phyloP scores from a whole-genome alignment of 1,139 yeast genomes.

The Meyerozyma elateridarum region DNA sequence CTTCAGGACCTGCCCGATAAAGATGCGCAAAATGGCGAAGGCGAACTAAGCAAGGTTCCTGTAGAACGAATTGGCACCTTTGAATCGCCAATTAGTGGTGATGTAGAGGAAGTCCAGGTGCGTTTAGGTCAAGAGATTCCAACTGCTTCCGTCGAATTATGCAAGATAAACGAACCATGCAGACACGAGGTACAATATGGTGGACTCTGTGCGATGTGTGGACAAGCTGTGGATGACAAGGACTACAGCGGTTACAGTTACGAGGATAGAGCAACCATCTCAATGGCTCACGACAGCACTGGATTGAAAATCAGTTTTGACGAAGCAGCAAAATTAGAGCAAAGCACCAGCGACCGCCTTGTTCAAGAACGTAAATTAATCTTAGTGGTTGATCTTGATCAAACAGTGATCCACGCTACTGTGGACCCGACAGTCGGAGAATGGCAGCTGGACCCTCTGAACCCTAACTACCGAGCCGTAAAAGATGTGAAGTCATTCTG shows the following conservation, averaged over 20 bases:
- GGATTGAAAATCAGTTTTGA: slow-evolving; percentile 77
- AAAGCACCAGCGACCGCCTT: slow-evolving; percentile 57
- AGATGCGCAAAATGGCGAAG: slow-evolving; percentile 36
- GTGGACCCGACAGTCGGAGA: slow-evolving; percentile 97
- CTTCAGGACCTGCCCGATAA: slow-evolving; percentile 55
- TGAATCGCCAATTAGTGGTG: slow-evolving; percentile 83
- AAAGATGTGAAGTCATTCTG: slow-evolving; percentile 77
- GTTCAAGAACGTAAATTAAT: slow-evolving; percentile 65
- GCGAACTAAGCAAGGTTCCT: too few species aligned
- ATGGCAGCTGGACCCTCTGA: slow-evolving; percentile 84
- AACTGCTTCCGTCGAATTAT: slow-evolving; percentile 45
- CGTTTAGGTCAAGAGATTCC: slow-evolving; percentile 56
- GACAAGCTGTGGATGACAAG: slow-evolving; percentile 73
- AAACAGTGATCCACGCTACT: slow-evolving; percentile 95
- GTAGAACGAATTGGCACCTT: slow-evolving; percentile 66
- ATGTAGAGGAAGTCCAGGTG: slow-evolving; percentile 47
- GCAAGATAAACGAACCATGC: slow-evolving; percentile 73
- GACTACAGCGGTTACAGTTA: slow-evolving; percentile 75
- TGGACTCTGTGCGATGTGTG: slow-evolving; percentile 93
- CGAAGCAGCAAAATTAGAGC: slow-evolving; percentile 85
- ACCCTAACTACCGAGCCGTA: slow-evolving; percentile 81
- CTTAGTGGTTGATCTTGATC: slow-evolving; percentile 93
- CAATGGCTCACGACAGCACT: slow-evolving; percentile 89
- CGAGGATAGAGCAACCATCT: slow-evolving; percentile 74
- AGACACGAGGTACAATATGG: slow-evolving; percentile 94